A percentile compares a stretch with the other conserved stretches of the same genome.
Conservation (phyloP, 768 basidiomycete genomes). For the Phaeotremella fagi region DNA sequence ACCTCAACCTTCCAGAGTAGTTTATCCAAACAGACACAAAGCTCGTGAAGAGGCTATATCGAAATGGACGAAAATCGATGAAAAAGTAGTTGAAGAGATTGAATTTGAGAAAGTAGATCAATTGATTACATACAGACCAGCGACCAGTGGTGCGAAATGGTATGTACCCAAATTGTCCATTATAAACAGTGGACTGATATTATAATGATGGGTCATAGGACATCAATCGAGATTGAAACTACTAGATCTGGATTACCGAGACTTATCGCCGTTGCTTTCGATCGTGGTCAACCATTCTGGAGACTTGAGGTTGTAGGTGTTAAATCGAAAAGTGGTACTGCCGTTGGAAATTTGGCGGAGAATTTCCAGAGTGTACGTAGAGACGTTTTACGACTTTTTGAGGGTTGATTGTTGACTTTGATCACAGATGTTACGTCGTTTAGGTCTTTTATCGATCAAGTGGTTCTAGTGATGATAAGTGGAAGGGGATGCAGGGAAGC, state of each 20-base stretch:
- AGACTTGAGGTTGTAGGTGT: conserved; percentile 16
- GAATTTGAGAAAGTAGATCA: conserved; percentile 12
- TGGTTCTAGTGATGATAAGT: too few species aligned
- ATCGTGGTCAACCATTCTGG: conserved; percentile 2
- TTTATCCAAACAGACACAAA: conserved; percentile 1
- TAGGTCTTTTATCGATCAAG: background rate
- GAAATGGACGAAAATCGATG: conserved; percentile 7
- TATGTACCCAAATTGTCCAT: background rate
- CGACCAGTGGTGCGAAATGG: conserved; percentile 10
- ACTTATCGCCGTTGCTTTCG: conserved; percentile 2
- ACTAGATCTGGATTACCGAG: conserved; percentile 1
- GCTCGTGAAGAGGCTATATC: conserved; percentile 6
- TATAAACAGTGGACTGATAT: background rate
- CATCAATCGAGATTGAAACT: conserved; percentile 17
- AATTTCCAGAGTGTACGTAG: conserved; percentile 6
- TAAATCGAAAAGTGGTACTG: background rate
- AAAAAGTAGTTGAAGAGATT: conserved; percentile 9
- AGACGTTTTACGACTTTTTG: too few species aligned
- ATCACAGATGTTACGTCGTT: background rate
- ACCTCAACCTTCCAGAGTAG: background rate
- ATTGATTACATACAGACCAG: conserved; percentile 7
- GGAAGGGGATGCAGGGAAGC: too few species aligned
- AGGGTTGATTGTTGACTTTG: background rate
- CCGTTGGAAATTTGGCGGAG: conserved; percentile 14
- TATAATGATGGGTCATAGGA: too few species aligned